phyloP scores from a whole-genome alignment of 2,329 filamentous ascomycete genomes.

The Alternaria sp. region DNA sequence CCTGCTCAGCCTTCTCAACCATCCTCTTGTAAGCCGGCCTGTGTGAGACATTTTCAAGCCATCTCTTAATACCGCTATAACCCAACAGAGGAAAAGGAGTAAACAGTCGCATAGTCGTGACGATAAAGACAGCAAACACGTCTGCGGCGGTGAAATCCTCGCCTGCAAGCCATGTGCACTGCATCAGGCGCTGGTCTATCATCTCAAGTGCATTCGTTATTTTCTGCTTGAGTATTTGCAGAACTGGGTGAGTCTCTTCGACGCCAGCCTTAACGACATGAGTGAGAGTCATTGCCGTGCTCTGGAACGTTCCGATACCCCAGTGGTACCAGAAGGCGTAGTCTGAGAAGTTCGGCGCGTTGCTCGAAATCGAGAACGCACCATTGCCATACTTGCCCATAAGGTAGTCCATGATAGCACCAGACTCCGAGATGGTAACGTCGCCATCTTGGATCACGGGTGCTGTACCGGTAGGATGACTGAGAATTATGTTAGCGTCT shows the following conservation, averaged over 20 bases:
- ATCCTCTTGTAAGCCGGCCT: neutral
- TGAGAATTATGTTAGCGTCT: constrained; percentile 7
- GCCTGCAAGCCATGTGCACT: constrained; percentile 65
- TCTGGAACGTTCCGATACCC: constrained; percentile 52
- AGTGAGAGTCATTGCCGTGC: constrained; percentile 42
- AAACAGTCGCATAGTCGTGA: constrained; percentile 65
- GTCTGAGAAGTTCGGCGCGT: constrained; percentile 56
- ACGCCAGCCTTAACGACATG: constrained; percentile 24
- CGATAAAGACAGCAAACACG: constrained; percentile 66
- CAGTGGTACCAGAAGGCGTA: constrained; percentile 71
- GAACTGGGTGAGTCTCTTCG: neutral
- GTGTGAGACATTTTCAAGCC: neutral
- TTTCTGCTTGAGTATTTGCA: neutral
- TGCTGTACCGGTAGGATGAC: constrained; percentile 57
- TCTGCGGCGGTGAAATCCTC: constrained; percentile 69
- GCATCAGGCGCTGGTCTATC: constrained; percentile 49
- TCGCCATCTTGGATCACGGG: constrained; percentile 64
- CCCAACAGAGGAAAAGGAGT: neutral
- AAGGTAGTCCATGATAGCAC: constrained; percentile 69
- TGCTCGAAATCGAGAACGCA: constrained; percentile 50
- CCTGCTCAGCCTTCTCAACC: neutral
- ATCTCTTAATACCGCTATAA: neutral
- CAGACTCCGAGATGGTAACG: constrained; percentile 60
- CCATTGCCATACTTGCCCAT: constrained; percentile 57
- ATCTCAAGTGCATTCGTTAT: neutral